Evolutionary conservation across 441 rosid genomes (phyloP).

Genomic region (Lagerstroemia fauriei): DNA sequence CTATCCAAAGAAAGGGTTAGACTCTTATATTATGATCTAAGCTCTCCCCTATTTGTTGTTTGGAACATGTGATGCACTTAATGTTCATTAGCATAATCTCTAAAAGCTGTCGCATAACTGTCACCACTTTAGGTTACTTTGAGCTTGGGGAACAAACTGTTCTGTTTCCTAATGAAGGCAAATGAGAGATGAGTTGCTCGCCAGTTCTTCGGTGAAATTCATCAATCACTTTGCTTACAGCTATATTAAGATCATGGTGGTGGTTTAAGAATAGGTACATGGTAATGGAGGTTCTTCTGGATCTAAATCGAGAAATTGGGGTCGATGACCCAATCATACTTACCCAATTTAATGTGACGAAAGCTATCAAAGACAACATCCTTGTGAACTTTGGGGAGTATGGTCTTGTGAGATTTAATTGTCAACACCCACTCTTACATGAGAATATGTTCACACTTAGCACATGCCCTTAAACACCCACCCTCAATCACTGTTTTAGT

Average conservation of each 20-base stretch:
- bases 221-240: not conserved
- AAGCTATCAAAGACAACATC: constrained; percentile 67
- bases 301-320: constrained; percentile 58
- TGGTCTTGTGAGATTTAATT: too few species aligned
- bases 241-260: constrained; percentile 52
- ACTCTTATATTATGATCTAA: not conserved
- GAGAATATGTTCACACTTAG: too few species aligned
- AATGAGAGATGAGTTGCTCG: not conserved
- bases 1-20: too few species aligned
- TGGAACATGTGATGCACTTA: not conserved
- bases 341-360: constrained; percentile 60
- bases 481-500: too few species aligned
- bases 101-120: not conserved
- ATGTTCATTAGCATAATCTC: not conserved
- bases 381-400: constrained; percentile 70
- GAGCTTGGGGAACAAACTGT: not conserved
- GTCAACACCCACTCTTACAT: too few species aligned
- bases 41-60: not conserved
- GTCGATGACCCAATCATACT: constrained; percentile 62
- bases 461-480: too few species aligned
- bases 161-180: not conserved
- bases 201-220: constrained; percentile 3
- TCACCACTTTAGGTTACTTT: not conserved
- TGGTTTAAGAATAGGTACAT: constrained; percentile 73
- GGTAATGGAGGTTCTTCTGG: constrained; percentile 72